phyloP scores from a whole-genome alignment of 2,329 filamentous ascomycete genomes.

The Monosporascus cannonballus region DNA sequence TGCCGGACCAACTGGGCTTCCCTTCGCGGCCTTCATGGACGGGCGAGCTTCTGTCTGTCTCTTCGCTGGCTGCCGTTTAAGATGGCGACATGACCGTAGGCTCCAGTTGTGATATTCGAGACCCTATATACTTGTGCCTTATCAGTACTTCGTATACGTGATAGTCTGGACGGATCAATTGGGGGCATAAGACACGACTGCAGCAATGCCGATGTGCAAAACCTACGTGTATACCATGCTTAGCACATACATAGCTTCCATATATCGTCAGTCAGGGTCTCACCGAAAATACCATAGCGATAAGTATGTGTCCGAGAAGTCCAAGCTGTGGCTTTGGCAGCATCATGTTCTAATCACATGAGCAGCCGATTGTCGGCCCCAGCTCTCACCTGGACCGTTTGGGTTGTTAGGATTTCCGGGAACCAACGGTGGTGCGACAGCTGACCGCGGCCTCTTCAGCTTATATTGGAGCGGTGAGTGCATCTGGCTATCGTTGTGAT shows the following conservation, averaged over 20 bases:
- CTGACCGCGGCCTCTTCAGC: neutral
- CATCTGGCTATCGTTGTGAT: conserved; percentile 8
- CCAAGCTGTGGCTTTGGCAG: neutral
- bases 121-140: too few relatives aligned
- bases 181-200: too few relatives aligned
- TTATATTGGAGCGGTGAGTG: conserved; percentile 7
- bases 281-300: neutral
- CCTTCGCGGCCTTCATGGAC: neutral
- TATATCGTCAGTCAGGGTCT: neutral
- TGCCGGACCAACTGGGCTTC: neutral
- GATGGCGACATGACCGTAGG: too few relatives aligned
- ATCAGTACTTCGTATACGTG: too few relatives aligned
- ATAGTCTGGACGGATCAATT: too few relatives aligned
- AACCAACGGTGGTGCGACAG: neutral
- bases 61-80: neutral
- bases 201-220: too few relatives aligned
- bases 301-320: neutral
- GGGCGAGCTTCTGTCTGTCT: neutral
- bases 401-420: neutral
- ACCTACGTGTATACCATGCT: too few relatives aligned
- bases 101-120: too few relatives aligned
- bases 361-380: too few relatives aligned
- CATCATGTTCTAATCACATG: neutral
- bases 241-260: too few relatives aligned
- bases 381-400: neutral